A percentile compares a stretch with the other conserved stretches of the same genome.
Conservation (phyloP, 1,139 yeast genomes). For the Blastobotrys serpentis region DNA sequence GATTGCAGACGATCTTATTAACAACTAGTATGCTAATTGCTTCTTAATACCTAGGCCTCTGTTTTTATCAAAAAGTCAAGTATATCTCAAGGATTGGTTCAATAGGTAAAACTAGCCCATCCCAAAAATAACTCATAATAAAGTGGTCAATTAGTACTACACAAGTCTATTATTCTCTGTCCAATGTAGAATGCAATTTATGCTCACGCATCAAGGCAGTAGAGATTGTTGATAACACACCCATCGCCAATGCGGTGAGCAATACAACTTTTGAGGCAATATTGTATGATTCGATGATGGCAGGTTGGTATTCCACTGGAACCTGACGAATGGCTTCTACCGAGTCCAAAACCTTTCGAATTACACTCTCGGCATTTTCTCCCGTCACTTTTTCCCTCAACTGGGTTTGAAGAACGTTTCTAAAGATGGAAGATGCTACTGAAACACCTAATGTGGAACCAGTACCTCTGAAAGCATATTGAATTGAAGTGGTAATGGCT, state of each 20-base stretch:
- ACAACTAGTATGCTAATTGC: too few species aligned
- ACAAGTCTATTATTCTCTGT: slow-evolving; percentile 16
- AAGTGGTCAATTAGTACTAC: slow-evolving; percentile 3
- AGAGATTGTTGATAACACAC: slow-evolving; percentile 37
- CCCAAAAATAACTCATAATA: too few species aligned
- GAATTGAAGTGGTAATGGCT: slow-evolving; percentile 73
- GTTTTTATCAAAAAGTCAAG: too few species aligned
- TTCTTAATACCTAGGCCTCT: too few species aligned
- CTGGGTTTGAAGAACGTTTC: slow-evolving; percentile 39
- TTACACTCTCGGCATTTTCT: slow-evolving; percentile 39
- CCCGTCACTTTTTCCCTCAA: slow-evolving; percentile 41
- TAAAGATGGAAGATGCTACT: slow-evolving; percentile 64
- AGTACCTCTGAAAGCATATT: slow-evolving; percentile 70
- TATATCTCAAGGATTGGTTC: too few species aligned
- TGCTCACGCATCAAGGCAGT: slow-evolving; percentile 42
- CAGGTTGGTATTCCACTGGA: slow-evolving; percentile 49
- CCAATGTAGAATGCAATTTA: slow-evolving; percentile 37
- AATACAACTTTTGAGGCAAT: slow-evolving; percentile 55
- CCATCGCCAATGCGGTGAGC: slow-evolving; percentile 47
- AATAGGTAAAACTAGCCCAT: too few species aligned
- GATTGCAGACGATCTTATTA: too few species aligned
- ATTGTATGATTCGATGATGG: slow-evolving; percentile 50
- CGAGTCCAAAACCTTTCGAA: slow-evolving; percentile 52
- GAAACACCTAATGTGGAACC: slow-evolving; percentile 75
- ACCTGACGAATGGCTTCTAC: slow-evolving; percentile 56